Evolutionary conservation across 768 basidiomycete genomes (phyloP).

Genomic region (Lentinula sp.): DNA sequence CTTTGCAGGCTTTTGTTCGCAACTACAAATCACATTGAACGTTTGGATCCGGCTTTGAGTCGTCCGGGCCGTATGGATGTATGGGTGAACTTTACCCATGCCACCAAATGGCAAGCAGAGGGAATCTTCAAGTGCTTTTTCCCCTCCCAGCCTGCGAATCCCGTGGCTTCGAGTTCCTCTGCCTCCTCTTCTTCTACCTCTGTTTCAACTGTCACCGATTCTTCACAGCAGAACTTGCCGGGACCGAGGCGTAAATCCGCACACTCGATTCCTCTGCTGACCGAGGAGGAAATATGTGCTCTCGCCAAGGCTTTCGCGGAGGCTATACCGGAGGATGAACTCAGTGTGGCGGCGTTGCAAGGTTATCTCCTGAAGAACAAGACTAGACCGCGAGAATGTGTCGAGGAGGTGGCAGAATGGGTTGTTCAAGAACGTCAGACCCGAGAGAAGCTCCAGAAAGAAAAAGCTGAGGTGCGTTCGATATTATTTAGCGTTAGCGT

Average conservation of each 20-base stretch:
- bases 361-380: slow-evolving; percentile 88
- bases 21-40: slow-evolving; percentile 91
- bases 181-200: slow-evolving; percentile 14
- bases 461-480: slow-evolving; percentile 50
- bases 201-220: slow-evolving; percentile 25
- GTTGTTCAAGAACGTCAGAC: slow-evolving; percentile 76
- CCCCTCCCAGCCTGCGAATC: slow-evolving; percentile 50
- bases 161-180: slow-evolving; percentile 15
- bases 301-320: slow-evolving; percentile 81
- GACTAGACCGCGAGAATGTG: slow-evolving; percentile 81
- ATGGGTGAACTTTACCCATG: slow-evolving; percentile 88
- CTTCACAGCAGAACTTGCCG: slow-evolving; percentile 63
- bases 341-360: slow-evolving; percentile 81
- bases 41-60: slow-evolving; percentile 83
- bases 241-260: slow-evolving; percentile 59
- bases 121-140: slow-evolving; percentile 95
- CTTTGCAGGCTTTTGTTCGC: slow-evolving; percentile 71
- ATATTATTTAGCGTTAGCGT: neutral
- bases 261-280: slow-evolving; percentile 61
- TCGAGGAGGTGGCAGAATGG: slow-evolving; percentile 77
- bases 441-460: slow-evolving; percentile 79
- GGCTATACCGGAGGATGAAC: slow-evolving; percentile 80
- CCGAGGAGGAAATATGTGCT: slow-evolving; percentile 68
- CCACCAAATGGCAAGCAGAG: slow-evolving; percentile 89
- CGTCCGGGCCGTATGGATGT: slow-evolving; percentile 90